A percentile compares a stretch with the other conserved stretches of the same genome.
These are phyloP conservation scores for Drechmeria coniospora DNA, from an alignment of 2,329 filamentous ascomycete genomes.

Conservation along the genomic window DNA sequence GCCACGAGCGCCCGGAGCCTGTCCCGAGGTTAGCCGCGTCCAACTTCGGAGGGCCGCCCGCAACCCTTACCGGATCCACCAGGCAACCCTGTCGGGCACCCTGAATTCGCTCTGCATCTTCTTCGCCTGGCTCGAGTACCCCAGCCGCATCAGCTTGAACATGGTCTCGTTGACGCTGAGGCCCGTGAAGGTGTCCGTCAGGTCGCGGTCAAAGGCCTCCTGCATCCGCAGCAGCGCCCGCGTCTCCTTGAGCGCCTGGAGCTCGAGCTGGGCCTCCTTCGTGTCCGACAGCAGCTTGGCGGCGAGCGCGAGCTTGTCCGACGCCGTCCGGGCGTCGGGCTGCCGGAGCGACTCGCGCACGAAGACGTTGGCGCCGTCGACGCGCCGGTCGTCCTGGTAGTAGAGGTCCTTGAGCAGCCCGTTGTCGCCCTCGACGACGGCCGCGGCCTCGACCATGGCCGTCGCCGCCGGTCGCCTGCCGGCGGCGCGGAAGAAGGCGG, in stretches of 20 bases:
- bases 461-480: conserved; percentile 74
- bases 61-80: conserved; percentile 56
- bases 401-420: conserved; percentile 84
- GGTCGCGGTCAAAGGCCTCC: conserved; percentile 70
- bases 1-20: conserved; percentile 77
- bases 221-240: conserved; percentile 70
- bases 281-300: conserved; percentile 70
- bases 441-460: conserved; percentile 76
- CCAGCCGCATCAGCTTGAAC: conserved; percentile 69
- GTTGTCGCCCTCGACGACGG: conserved; percentile 54
- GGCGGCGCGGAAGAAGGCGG: conserved; percentile 83
- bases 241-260: conserved; percentile 65
- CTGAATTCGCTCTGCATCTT: conserved; percentile 89
- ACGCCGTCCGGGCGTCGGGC: conserved; percentile 49
- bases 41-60: background rate
- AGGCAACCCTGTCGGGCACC: conserved; percentile 75
- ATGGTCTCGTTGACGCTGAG: conserved; percentile 84
- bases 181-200: conserved; percentile 63
- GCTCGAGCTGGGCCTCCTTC: conserved; percentile 62
- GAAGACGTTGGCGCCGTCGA: conserved; percentile 79
- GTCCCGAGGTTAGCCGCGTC: conserved; percentile 1
- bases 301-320: conserved; percentile 80
- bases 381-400: conserved; percentile 86
- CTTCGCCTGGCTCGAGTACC: conserved; percentile 70
- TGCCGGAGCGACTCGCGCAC: conserved; percentile 70